A percentile compares a stretch with the other conserved stretches of the same genome.
These are phyloP conservation scores for Tribonema minus DNA, from an alignment of 108 stramenopile species.

Conservation along the genomic window DNA sequence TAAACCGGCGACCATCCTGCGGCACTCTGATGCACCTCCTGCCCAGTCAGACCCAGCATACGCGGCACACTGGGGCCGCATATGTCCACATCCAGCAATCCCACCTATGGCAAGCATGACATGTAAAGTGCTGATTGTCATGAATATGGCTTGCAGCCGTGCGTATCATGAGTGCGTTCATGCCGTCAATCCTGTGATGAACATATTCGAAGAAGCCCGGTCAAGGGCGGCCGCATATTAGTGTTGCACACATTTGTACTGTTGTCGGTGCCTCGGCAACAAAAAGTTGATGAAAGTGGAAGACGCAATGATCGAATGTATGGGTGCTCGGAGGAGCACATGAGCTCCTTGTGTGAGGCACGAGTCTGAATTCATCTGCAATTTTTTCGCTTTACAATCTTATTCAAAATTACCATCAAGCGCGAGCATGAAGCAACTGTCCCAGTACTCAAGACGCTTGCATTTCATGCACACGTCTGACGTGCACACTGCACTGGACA, in stretches of 20 bases:
- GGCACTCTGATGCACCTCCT: slow-evolving; percentile 65
- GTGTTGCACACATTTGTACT: not conserved
- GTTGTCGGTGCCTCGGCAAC: not conserved
- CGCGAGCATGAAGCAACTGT: too few relatives aligned
- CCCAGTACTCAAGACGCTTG: too few relatives aligned
- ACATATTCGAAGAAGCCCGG: not conserved
- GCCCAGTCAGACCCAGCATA: slow-evolving; percentile 63
- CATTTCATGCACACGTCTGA: too few relatives aligned
- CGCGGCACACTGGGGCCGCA: slow-evolving; percentile 95
- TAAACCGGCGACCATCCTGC: slow-evolving; percentile 98
- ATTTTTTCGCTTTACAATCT: too few relatives aligned
- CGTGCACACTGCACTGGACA: too few relatives aligned
- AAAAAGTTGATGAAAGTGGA: not conserved
- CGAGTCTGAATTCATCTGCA: too few relatives aligned
- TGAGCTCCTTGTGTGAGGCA: too few relatives aligned
- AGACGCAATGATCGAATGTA: too few relatives aligned
- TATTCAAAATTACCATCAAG: too few relatives aligned
- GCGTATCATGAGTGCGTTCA: not conserved
- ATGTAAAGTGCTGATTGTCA: not conserved
- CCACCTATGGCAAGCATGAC: slow-evolving; percentile 59
- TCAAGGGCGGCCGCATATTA: not conserved
- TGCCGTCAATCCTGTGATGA: not conserved
- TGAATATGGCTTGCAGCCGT: not conserved
- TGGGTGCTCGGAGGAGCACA: too few relatives aligned
- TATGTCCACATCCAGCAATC: slow-evolving; percentile 94